Percentiles rank a stretch among this genome's conserved stretches.
phyloP scores from a whole-genome alignment of 1,284 basidiomycete genomes.

The Afroboletus lepidellus region DNA sequence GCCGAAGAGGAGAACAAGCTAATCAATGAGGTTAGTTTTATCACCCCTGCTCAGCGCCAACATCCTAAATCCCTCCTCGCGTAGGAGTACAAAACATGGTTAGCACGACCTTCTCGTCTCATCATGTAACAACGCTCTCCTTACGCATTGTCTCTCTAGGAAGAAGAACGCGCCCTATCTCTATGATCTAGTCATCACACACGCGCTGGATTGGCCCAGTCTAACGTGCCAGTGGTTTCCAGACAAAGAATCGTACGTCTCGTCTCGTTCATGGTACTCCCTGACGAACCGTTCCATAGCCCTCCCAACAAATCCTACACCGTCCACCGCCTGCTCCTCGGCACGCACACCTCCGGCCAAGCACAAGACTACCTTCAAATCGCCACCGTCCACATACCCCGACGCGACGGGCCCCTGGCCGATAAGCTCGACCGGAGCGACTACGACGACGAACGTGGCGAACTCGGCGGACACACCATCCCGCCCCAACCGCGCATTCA shows the following conservation, averaged over 20 bases:
- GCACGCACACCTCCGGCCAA: conserved; percentile 96
- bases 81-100: conserved; percentile 90
- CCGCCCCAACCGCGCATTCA: conserved; percentile 79
- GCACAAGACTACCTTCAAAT: conserved; percentile 97
- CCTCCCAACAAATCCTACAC: conserved; percentile 90
- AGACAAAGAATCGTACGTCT: conserved; percentile 85
- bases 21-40: conserved; percentile 78
- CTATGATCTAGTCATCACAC: conserved; percentile 96
- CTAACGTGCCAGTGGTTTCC: conserved; percentile 99
- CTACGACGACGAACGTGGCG: conserved; percentile 93
- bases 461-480: conserved; percentile 84
- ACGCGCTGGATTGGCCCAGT: conserved; percentile 97
- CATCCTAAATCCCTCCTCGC: conserved; percentile 16
- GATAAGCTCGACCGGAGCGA: conserved; percentile 76
- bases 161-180: conserved; percentile 98
- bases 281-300: conserved; percentile 36
- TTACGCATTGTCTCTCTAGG: conserved; percentile 43
- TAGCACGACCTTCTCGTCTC: conserved; percentile 13
- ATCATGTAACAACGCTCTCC: conserved; percentile 7
- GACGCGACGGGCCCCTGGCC: conserved; percentile 60
- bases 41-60: neutral
- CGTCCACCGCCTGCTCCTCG: conserved; percentile 89
- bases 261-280: neutral
- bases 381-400: conserved; percentile 91
- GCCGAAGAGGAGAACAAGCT: conserved; percentile 88